Base-by-base conservation (phyloP, 345 rosid species). In the Moringa oleifera region DNA sequence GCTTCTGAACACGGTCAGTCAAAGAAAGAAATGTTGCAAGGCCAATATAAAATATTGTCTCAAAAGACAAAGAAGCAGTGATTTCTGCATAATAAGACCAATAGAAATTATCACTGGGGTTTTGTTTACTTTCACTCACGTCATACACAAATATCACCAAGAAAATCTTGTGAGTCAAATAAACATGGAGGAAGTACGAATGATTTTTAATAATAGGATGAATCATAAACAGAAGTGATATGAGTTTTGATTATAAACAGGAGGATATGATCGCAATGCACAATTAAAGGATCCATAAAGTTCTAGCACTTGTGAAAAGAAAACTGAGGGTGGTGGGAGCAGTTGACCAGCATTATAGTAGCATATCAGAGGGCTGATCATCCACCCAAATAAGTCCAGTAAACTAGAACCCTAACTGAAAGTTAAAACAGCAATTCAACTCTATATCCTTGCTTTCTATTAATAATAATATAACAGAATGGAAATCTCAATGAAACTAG, bases 31-130 rank as follows among this genome's bases (percentile, higher is more conserved):
- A 89, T 20, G 52, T 74, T n/a, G 87, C 81, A 6, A 92, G 80
- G 67, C 96, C 98, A 23, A 79, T 25, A 61, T 92, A 92, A 77
- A 92, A 92, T 70, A 69, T 52, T 18, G 79, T 68, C 76, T 92
- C 96, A 53, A 71, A 87, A 59, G 78, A 73, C 50, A 89, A 66
- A 2, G 91, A 77, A 18, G 85, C 65, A 55, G 72, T 59, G n/a
- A 81, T 80, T 64, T 87, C 95, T 89, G 89, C 93, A 79, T 41
- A 15, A 41, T 15, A 41, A 5, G 13, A 4, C 9, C 47, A 41
- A 4, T 41, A 16, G 1, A 41, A 52, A 53, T 51, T 23, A 54
- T 20, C 58, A 60, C 0, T 6, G 52, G 51, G 45, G 16, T 41
- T 53, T 53, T n/a, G 23, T 52, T 53, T 18, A n/a, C 57, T 21